Base-by-base conservation (phyloP, 164 flowering plant species). In the Houttuynia cordata region DNA sequence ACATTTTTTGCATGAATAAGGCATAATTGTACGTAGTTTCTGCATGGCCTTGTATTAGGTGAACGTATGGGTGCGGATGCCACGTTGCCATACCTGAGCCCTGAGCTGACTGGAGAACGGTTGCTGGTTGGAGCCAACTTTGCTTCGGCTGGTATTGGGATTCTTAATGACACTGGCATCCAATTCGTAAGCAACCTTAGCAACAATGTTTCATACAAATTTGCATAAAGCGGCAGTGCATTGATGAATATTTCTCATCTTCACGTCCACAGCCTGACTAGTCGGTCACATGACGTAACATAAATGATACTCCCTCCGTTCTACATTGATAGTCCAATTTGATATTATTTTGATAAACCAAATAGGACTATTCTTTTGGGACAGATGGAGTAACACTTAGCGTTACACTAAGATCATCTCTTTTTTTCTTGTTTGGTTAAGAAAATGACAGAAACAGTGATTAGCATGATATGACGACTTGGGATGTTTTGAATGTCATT, bases 71-170 rank as follows among this genome's bases (percentile, higher is more conserved):
- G 94, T 7, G 53, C 66, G 0, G 78, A 77, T 41, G 18, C 85
- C 18, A 64, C 85, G 68, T 61, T 87, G 77, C 87, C 97, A 0
- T 81, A 82, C 70, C 64, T 87, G 64, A 78, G 70, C 70, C 89
- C 94, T 1, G 67, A 73, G 60, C 77, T 90, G 13, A 62, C 24
- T 8, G 97, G 97, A 55, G 56, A 76, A 30, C 77, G 51, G 37
- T 78, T 90, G 17, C 82, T 90, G 1, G 70, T 72, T 1, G 97
- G 97, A 12, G 97, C 97, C 56, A 90, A 90, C 74, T 90, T 90
- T 53, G 97, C 92, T 47, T 90, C 97, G 1, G 97, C 97, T 0
- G 97, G 97, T 13, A 66, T 90, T 50, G 97, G 97, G 50, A 78
- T 89, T 64, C 93, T 89, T 21, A 79, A 83, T 20, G 96, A 89